A percentile compares a stretch with the other conserved stretches of the same genome.
Conservation (phyloP, 2,329 filamentous ascomycete genomes). For the Xylariales sp. region DNA sequence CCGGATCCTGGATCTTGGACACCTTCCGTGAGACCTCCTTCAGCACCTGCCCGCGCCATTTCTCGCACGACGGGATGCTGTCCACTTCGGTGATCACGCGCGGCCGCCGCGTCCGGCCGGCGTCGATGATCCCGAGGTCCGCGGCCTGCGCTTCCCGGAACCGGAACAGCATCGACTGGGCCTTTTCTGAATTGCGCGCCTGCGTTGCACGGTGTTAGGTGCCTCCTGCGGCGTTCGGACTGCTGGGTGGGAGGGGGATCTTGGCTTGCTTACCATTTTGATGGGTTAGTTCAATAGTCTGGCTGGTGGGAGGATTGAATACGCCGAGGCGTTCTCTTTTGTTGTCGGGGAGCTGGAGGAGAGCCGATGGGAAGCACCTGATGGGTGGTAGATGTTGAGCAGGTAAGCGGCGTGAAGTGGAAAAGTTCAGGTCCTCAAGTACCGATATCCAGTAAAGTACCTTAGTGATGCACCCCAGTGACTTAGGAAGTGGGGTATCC, state of each 20-base stretch:
- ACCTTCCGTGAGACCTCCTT: slow-evolving; percentile 98
- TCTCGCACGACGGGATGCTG: slow-evolving; percentile 88
- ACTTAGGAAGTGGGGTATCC: slow-evolving; percentile 28
- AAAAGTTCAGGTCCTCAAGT: slow-evolving; percentile 13
- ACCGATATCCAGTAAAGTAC: too few species aligned
- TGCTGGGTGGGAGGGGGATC: background rate
- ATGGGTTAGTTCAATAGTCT: slow-evolving; percentile 9
- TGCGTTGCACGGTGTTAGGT: slow-evolving; percentile 49
- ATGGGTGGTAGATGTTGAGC: background rate
- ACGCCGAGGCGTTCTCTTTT: background rate
- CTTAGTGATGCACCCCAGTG: slow-evolving; percentile 33
- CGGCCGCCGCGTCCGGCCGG: slow-evolving; percentile 86
- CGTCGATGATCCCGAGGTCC: slow-evolving; percentile 69
- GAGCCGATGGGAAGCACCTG: background rate
- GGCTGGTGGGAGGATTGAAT: background rate
- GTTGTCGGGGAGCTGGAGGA: background rate
- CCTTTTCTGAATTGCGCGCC: slow-evolving; percentile 98
- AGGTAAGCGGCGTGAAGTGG: background rate
- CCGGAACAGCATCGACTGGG: slow-evolving; percentile 99
- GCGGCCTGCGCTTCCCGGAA: slow-evolving; percentile 84
- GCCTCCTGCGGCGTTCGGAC: background rate
- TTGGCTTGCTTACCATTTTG: slow-evolving; percentile 46
- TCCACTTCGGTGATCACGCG: slow-evolving; percentile 90
- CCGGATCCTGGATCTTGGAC: slow-evolving; percentile 90
- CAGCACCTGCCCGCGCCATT: slow-evolving; percentile 97